Conservation (phyloP, 495 filamentous ascomycete species). For the Evernia prunastri region DNA sequence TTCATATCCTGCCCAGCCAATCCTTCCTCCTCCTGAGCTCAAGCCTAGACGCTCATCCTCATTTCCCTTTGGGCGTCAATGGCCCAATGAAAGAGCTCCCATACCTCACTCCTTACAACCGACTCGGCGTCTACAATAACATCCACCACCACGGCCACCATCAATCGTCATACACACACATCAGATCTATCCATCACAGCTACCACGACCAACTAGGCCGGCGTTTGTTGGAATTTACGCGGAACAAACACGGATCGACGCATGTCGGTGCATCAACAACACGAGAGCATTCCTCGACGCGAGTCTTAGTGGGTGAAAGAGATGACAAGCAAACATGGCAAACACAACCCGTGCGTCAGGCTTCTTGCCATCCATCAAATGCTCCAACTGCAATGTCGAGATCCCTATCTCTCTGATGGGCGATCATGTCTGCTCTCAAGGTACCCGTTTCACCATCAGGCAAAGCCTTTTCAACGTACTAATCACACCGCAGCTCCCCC, state of each 20-base stretch:
- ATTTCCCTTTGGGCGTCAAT: conserved; percentile 15
- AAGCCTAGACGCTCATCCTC: conserved; percentile 2
- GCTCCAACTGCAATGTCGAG: conserved; percentile 76
- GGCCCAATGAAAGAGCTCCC: conserved; percentile 7
- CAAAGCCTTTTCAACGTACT: conserved; percentile 1
- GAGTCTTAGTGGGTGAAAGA: conserved; percentile 19
- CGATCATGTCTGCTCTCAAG: conserved; percentile 67
- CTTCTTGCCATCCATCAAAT: conserved; percentile 90
- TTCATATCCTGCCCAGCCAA: conserved; percentile 7
- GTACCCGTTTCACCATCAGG: conserved; percentile 1
- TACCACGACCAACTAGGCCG: not conserved
- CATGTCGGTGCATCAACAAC: conserved; percentile 3
- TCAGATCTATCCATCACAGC: not conserved
- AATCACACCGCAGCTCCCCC: conserved; percentile 19
- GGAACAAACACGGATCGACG: conserved; percentile 16
- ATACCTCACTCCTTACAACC: conserved; percentile 1
- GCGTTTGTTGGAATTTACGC: not conserved
- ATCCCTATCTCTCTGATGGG: conserved; percentile 90
- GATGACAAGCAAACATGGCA: conserved; percentile 44
- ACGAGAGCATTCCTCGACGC: conserved; percentile 16
- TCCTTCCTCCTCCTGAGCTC: conserved; percentile 1
- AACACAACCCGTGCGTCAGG: conserved; percentile 50
- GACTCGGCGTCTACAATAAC: conserved; percentile 9
- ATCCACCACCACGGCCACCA: not conserved
- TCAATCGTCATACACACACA: not conserved